Base-by-base conservation (phyloP, 164 flowering plant genomes). In the Berberis thunbergii region DNA sequence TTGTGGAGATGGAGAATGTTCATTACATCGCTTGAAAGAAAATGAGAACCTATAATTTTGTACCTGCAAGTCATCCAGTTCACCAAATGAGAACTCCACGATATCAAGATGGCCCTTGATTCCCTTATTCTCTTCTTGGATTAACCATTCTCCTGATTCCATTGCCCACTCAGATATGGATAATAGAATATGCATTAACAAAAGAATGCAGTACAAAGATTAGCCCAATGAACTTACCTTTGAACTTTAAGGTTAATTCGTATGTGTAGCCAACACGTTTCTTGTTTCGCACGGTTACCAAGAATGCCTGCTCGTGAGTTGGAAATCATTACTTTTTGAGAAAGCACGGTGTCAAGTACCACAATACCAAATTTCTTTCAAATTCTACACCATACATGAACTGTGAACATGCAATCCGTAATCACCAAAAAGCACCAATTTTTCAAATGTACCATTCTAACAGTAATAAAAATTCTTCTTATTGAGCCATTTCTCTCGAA, bases 41-140 rank as follows among this genome's bases (percentile, higher is more conserved):
- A 11, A 12, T 26, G 26, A 10, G n/a, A 53, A 53, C 6, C 3
- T 6, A 53, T 2, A 11, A 53, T 10, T n/a, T 53, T 38, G 9
- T 78, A 93, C 98, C 98, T 93, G 81, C 78, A 93, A 72, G 59
- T 90, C 98, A 71, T 94, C 95, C 54, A 94, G 78, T 78, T 94
- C 96, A 56, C 97, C 98, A 70, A 84, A 84, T 8, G 97, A 87
- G 71, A 94, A 88, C 73, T 91, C 98, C 1, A 73, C 77, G 13
- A 90, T 66, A 61, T 88, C 87, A 39, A 91, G 62, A 66, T 83
- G 75, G 56, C 88, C 95, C 74, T 81, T 85, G 45, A 88, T 67
- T 41, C 45, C 64, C 77, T 76, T 84, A 26, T 71, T 77, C 78
- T 86, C 92, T n/a, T 78, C 89, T 72, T 68, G 70, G 52, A 87